These are phyloP conservation scores for Batkoa obscura DNA, from an alignment of 371 early-diverging fungal species.

Conservation along the genomic window DNA sequence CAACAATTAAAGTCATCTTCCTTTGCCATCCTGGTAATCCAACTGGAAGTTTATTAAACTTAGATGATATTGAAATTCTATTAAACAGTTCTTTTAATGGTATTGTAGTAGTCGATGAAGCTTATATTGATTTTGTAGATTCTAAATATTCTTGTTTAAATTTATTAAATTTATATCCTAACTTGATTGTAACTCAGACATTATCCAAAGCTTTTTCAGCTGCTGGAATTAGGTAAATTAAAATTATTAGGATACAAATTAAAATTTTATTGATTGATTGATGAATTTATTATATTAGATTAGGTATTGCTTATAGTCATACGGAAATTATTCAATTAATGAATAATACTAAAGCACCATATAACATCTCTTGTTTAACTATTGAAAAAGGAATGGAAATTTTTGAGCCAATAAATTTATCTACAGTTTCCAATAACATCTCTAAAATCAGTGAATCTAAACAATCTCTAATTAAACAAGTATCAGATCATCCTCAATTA, in stretches of 20 bases:
- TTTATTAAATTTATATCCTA: conserved; percentile 41
- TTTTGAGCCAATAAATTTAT: conserved; percentile 13
- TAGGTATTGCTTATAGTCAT: conserved; percentile 73
- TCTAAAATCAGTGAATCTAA: background rate
- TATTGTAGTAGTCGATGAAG: conserved; percentile 91
- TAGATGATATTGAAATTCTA: conserved; percentile 54
- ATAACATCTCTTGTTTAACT: conserved; percentile 83
- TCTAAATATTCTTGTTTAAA: conserved; percentile 4
- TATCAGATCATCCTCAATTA: background rate
- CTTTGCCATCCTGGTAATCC: conserved; percentile 97
- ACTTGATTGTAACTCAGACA: conserved; percentile 90
- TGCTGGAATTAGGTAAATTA: conserved; percentile 71
- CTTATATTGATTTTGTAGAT: conserved; percentile 88
- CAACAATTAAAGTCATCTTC: conserved; percentile 70
- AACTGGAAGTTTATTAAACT: conserved; percentile 63
- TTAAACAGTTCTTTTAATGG: conserved; percentile 42
- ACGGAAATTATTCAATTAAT: conserved; percentile 63
- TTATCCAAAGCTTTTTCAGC: conserved; percentile 92
- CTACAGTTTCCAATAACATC: background rate
- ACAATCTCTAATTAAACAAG: background rate
- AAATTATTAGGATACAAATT: no score
- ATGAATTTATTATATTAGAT: conserved; percentile 9
- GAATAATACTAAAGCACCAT: conserved; percentile 94
- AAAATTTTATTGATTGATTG: background rate
- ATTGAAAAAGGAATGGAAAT: conserved; percentile 59